Evolutionary conservation across 2,329 filamentous ascomycete species (phyloP).

Genomic region (Venturia asperata): DNA sequence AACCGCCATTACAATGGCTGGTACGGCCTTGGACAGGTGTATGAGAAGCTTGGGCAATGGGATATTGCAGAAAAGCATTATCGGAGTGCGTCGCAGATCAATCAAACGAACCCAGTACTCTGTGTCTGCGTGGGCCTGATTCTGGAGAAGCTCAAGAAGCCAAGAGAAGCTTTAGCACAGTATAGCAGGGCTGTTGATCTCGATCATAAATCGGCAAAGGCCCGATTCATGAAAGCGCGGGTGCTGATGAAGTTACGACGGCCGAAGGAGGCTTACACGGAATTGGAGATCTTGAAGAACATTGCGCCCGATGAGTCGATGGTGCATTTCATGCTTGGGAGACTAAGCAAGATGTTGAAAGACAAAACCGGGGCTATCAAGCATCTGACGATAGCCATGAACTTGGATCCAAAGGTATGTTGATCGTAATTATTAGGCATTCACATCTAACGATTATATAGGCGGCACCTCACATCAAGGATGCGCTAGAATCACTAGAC

Average conservation of each 20-base stretch:
- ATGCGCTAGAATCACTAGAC: constrained; percentile 88
- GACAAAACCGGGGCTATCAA: constrained; percentile 70
- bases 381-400: constrained; percentile 90
- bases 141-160: constrained; percentile 80
- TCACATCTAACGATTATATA: constrained; percentile 34
- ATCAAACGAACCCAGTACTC: constrained; percentile 86
- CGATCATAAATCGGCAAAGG: constrained; percentile 72
- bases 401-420: constrained; percentile 86
- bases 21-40: constrained; percentile 77
- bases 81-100: constrained; percentile 78
- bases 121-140: constrained; percentile 82
- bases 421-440: background rate
- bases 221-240: constrained; percentile 87
- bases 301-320: constrained; percentile 90
- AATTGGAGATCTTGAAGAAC: constrained; percentile 83
- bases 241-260: constrained; percentile 69
- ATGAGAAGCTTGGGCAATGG: constrained; percentile 83
- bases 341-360: constrained; percentile 55
- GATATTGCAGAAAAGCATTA: constrained; percentile 91
- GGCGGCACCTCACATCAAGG: constrained; percentile 92
- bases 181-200: constrained; percentile 78
- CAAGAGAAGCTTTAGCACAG: constrained; percentile 65
- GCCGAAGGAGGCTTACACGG: constrained; percentile 65
- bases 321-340: constrained; percentile 89
- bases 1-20: constrained; percentile 95